Evolutionary conservation across 768 basidiomycete species (phyloP).

Genomic region (Boletus sp.): DNA sequence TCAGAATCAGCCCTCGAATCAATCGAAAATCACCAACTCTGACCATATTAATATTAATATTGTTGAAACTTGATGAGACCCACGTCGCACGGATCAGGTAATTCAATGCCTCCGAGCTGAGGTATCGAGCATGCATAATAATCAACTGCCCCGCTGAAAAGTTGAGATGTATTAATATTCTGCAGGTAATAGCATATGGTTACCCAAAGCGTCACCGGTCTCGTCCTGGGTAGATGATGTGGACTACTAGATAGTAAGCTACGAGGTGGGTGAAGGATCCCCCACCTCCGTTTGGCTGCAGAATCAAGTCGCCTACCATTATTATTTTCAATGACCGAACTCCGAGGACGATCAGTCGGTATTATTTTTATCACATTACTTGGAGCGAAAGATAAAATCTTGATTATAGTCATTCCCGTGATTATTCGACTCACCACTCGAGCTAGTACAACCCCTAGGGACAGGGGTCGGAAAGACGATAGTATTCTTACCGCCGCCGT

Average conservation of each 20-base stretch:
- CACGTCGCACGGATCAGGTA: no score
- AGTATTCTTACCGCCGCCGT: neutral
- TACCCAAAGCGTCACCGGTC: neutral
- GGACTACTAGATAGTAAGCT: no score
- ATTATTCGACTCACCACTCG: slow-evolving; percentile 7
- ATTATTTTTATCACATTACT: slow-evolving; percentile 5
- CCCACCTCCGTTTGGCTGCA: neutral
- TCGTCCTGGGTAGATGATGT: no score
- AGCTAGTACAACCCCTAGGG: slow-evolving; percentile 1
- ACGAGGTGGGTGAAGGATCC: neutral
- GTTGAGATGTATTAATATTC: no score
- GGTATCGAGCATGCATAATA: no score
- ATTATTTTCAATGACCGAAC: slow-evolving; percentile 2
- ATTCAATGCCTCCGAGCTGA: no score
- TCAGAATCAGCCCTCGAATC: no score
- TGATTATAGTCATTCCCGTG: slow-evolving; percentile 4
- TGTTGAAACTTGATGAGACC: no score
- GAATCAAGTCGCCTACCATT: neutral
- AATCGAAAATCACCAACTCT: no score
- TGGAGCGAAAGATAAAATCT: neutral
- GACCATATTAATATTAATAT: no score
- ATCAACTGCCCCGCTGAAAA: no score
- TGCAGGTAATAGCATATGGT: neutral
- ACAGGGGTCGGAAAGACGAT: slow-evolving; percentile 3
- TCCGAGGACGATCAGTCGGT: slow-evolving; percentile 11